phyloP scores from a whole-genome alignment of 345 rosid genomes.

The Arabis hirsuta region DNA sequence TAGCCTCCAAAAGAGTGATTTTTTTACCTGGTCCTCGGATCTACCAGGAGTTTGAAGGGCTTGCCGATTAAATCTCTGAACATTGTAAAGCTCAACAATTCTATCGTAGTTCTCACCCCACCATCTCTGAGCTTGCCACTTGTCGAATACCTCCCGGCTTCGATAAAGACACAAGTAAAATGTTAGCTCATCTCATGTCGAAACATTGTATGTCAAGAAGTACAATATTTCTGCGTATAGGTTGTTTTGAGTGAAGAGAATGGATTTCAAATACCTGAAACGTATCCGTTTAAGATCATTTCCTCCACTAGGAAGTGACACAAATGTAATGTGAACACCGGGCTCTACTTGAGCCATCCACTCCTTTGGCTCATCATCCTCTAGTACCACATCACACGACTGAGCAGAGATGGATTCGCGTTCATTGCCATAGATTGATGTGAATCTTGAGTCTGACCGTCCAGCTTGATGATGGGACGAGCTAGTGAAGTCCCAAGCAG shows the following conservation, averaged over 20 bases:
- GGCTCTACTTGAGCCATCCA: constrained; percentile 99
- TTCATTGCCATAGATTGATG: constrained; percentile 50
- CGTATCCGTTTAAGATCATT: constrained; percentile 96
- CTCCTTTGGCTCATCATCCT: constrained; percentile 87
- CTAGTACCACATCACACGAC: constrained; percentile 73
- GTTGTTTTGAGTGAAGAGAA: neutral
- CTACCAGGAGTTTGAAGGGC: constrained; percentile 88
- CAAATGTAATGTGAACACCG: constrained; percentile 92
- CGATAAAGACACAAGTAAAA: constrained; percentile 34
- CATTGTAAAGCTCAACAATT: constrained; percentile 97
- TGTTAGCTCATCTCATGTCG: constrained; percentile 15
- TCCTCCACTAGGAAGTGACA: constrained; percentile 89
- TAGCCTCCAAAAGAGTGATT: neutral
- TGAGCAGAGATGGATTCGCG: constrained; percentile 65
- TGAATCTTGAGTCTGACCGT: constrained; percentile 58
- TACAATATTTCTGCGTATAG: neutral
- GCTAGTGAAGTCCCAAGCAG: constrained; percentile 89
- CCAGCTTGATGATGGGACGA: constrained; percentile 50
- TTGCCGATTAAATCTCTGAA: constrained; percentile 94
- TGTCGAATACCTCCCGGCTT: constrained; percentile 95
- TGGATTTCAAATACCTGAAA: constrained; percentile 60
- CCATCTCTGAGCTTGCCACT: constrained; percentile 99
- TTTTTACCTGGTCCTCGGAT: constrained; percentile 83
- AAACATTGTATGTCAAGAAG: neutral
- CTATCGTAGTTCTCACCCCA: constrained; percentile 97